A percentile compares a stretch with the other conserved stretches of the same genome.
Conservation (phyloP, 306 rosid genomes). For the Prunus davidiana region DNA sequence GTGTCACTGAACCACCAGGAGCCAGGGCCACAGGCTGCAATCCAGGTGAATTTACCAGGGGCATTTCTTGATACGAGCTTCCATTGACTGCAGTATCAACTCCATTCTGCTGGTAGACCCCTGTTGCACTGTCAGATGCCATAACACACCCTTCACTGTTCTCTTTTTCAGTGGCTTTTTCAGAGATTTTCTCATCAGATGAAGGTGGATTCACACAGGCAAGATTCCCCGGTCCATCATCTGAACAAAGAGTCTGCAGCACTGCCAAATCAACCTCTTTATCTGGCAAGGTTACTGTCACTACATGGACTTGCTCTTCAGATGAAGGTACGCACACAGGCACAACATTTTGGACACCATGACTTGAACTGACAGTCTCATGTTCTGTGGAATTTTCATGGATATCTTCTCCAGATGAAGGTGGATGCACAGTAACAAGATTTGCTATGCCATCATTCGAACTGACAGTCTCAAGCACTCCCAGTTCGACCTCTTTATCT, state of each 20-base stretch:
- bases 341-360: slow-evolving; percentile 10
- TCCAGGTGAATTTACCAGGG: slow-evolving; percentile 24
- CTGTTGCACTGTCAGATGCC: slow-evolving; percentile 25
- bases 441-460: slow-evolving; percentile 5
- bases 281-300: slow-evolving; percentile 8
- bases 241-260: slow-evolving; percentile 23
- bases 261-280: slow-evolving; percentile 21
- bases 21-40: slow-evolving; percentile 23
- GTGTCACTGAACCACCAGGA: slow-evolving; percentile 13
- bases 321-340: slow-evolving; percentile 15
- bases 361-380: slow-evolving; percentile 20
- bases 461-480: slow-evolving; percentile 24
- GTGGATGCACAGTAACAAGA: slow-evolving; percentile 21
- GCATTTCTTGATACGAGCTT: slow-evolving; percentile 30
- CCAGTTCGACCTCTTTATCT: slow-evolving; percentile 22
- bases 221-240: slow-evolving; percentile 14
- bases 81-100: slow-evolving; percentile 21
- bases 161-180: slow-evolving; percentile 17
- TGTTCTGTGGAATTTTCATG: slow-evolving; percentile 10
- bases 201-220: slow-evolving; percentile 19
- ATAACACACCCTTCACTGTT: slow-evolving; percentile 15
- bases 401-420: slow-evolving; percentile 24
- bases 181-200: slow-evolving; percentile 28
- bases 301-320: slow-evolving; percentile 23
- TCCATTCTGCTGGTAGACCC: slow-evolving; percentile 37